Evolutionary conservation across 2,329 filamentous ascomycete species (phyloP).

Genomic region (Clarireedia monteithiana): DNA sequence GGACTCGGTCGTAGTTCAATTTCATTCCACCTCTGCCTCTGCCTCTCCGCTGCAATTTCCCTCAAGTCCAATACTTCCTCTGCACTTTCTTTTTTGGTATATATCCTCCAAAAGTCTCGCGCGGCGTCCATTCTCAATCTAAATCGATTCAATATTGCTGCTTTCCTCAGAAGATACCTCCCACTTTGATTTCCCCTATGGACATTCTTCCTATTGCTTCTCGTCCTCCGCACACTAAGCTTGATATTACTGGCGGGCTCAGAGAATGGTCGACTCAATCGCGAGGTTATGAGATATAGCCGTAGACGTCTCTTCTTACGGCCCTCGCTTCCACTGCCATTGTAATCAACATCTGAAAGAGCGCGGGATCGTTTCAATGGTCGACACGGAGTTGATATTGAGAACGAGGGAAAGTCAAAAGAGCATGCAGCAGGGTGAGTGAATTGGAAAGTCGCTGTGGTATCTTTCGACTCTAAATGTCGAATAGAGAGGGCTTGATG

Average conservation of each 20-base stretch:
- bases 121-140: conserved; percentile 37
- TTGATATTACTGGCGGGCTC: conserved; percentile 61
- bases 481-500: too few relatives aligned
- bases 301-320: conserved; percentile 61
- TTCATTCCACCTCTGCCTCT: conserved; percentile 23
- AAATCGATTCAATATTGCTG: conserved; percentile 57
- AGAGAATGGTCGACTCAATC: conserved; percentile 62
- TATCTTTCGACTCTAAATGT: not conserved
- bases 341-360: conserved; percentile 29
- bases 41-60: conserved; percentile 17
- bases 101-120: conserved; percentile 22
- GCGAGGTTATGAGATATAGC: conserved; percentile 57
- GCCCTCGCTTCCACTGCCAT: conserved; percentile 17
- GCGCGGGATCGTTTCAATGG: conserved; percentile 28
- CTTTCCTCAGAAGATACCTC: conserved; percentile 44
- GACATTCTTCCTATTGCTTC: conserved; percentile 38
- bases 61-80: conserved; percentile 18
- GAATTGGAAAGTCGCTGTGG: conserved; percentile 14
- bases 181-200: not conserved
- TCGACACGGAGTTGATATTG: conserved; percentile 17
- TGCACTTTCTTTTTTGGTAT: conserved; percentile 9
- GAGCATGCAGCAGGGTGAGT: too few relatives aligned
- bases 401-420: not conserved
- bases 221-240: conserved; percentile 37
- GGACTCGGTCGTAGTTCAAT: conserved; percentile 25